A percentile compares a stretch with the other conserved stretches of the same genome.
Evolutionary conservation across 2,329 filamentous ascomycete genomes (phyloP).

Genomic region (Colletotrichum sp.): DNA sequence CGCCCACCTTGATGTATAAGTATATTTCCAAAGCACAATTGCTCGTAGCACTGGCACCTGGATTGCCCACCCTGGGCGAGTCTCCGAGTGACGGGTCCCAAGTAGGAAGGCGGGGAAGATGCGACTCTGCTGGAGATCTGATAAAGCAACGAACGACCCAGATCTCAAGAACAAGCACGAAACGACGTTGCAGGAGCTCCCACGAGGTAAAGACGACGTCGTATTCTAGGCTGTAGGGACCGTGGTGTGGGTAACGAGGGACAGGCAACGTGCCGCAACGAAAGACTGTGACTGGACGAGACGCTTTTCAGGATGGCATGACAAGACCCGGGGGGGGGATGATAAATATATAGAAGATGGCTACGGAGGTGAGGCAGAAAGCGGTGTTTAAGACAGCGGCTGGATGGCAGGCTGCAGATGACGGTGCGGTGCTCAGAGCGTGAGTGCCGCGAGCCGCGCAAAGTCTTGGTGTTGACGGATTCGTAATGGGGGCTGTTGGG

Average conservation of each 20-base stretch:
- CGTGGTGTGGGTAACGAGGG: background rate
- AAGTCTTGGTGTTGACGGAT: slow-evolving; percentile 5
- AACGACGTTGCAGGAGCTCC: slow-evolving; percentile 8
- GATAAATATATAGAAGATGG: background rate
- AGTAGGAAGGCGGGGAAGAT: background rate
- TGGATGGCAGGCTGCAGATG: background rate
- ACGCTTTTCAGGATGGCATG: background rate
- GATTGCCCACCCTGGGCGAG: background rate
- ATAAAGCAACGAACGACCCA: background rate
- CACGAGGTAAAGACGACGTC: background rate
- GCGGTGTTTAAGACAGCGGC: background rate
- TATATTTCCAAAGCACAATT: background rate
- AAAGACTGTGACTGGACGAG: slow-evolving; percentile 13
- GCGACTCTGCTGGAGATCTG: background rate
- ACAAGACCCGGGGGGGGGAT: background rate
- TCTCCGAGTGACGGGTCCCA: background rate
- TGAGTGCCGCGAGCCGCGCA: background rate
- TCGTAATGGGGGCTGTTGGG: background rate
- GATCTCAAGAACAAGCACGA: background rate
- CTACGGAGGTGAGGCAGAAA: background rate
- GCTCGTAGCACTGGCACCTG: background rate
- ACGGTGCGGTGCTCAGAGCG: background rate
- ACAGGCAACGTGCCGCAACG: slow-evolving; percentile 10
- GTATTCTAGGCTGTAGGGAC: background rate
- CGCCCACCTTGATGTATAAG: background rate